Evolutionary conservation across 495 filamentous ascomycete genomes (phyloP), one percentile per base, ranked within the genome.

Genomic region (Neurospora tetraspora): DNA sequence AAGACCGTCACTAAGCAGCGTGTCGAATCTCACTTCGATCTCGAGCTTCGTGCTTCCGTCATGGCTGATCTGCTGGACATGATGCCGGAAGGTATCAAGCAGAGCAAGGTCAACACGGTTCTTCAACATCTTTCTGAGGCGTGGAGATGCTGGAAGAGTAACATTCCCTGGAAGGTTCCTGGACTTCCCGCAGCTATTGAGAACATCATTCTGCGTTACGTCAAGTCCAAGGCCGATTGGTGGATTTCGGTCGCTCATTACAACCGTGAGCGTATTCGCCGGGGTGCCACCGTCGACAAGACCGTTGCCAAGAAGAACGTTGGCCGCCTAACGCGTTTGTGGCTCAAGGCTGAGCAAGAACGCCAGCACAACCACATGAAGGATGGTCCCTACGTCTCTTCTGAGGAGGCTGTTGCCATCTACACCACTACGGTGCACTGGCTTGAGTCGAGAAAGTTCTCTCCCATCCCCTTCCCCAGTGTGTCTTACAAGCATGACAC

Each of bases 121-220:
- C 85, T 99, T 68, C 96, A 99, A 77, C 96, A 99, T 88, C 84
- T 98, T 34, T 97, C 93, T 0, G 96, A 99, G 83, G 96, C 96
- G 10, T 99, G 96, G 96, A 87, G 96, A 81, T 99, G 96, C 83
- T 99, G 96, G 96, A 99, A 99, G 91, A 97, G 94, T 86, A 99
- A 99, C 78, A 98, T 99, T 77, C 96, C 96, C 6, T 99, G 96
- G 96, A 99, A 99, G 83, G 96, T 99, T 3, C 96, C 96, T 71
- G 96, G 96, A 38, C 81, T 99, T 69, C 96, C 96, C 47, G 96
- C 96, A 4, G 94, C 96, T 3, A 98, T 99, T 72, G 96, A 99
- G 82, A 98, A 98, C 77, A 97, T 98, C 76, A 98, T 99, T 77
- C 86, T 99, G 73, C 91, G 96, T 73, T 99, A 99, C 76, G 96